Base-by-base conservation (phyloP, 768 basidiomycete species). In the Cantharellus cinnabarinus region DNA sequence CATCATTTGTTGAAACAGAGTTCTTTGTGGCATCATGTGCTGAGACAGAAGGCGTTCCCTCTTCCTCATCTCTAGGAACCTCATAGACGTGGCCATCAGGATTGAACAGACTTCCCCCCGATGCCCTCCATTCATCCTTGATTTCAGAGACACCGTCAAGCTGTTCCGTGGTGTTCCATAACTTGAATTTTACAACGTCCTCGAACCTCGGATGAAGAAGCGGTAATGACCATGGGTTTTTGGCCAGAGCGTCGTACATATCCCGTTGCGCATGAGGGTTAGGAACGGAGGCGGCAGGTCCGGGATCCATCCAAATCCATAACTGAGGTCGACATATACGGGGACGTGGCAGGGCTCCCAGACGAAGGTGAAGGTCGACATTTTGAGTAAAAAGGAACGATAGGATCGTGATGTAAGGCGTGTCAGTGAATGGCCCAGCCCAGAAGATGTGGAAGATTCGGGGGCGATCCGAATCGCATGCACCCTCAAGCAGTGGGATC, bases 141-240 rank as follows among this genome's bases (percentile, higher is more conserved):
- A 98, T 73, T 69, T 99, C 94, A 0, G 86, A 82, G 2, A 94
- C 75, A 41, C 85, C 85, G 65, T 98, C 94, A 54, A 98, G 74
- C 66, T 97, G 93, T 65, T 94, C 93, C 0, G 93, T 97, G 40
- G 94, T 97, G 68, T 98, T 98, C 94, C 94, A 99, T 63, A 97
- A 75, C 68, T 85, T 89, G 76, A 99, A 99, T 68, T 87, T 81
- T 68, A 99, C 84, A 50, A 89, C 79, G 62, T 90, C 86, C 66
- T 83, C 81, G 75, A 98, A 98, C 52, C 90, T 78, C 5, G 80
- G 83, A 69, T 98, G 89, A 39, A 99, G 73, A 75, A 99, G 93
- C 1, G 94, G 93, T 0, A 89, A 81, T 2, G 89, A 83, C 94
- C 94, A 99, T 0, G 91, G 89, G 67, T 86, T 98, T 4, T 67